Evolutionary conservation across 2,329 filamentous ascomycete species (phyloP), one percentile per base, ranked within the genome.

Genomic region (Fusarium sacchari): DNA sequence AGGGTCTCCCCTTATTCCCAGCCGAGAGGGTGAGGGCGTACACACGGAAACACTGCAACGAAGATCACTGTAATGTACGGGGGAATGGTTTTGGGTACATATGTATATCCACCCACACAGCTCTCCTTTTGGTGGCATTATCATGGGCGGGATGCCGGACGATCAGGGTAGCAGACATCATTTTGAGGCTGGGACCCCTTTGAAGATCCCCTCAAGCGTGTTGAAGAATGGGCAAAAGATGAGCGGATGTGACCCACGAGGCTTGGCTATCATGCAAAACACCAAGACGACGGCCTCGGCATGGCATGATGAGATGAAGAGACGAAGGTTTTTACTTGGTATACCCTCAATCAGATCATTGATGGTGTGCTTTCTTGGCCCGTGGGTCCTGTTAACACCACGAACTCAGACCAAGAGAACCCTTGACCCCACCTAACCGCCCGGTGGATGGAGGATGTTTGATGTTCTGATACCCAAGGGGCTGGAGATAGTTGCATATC

Each of bases 311-410:
- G 62, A 30, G 24, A 24, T 24, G 47, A 36, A 26, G 13, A 28
- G 43, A 28, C 13, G 24, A 8, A n/a, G 44, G 28, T 26, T 28
- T 53, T 49, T 64, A 58, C 70, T 66, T 42, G 55, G 56, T 58
- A 72, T 72, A 60, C 43, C 53, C 53, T 69, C 59, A 28, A 71
- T 73, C 71, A 74, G 71, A 74, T 74, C 71, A 74, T 74, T 36
- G 20, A 32, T 17, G 40, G 22, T 43, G 49, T 44, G 34, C 36
- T 52, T 32, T 36, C 53, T 47, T 47, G 55, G 39, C 60, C 50
- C 61, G 67, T 59, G 69, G 69, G 67, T 43, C 68, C 42, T 53
- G 57, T 37, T 37, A 43, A 46, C 57, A 55, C 58, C 55, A 53
- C 55, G 26, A 42, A 43, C 26, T 40, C 32, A 26, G 30, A 50